Base-by-base conservation (phyloP, 139 green algal genomes). In the Chlorella sp. region DNA sequence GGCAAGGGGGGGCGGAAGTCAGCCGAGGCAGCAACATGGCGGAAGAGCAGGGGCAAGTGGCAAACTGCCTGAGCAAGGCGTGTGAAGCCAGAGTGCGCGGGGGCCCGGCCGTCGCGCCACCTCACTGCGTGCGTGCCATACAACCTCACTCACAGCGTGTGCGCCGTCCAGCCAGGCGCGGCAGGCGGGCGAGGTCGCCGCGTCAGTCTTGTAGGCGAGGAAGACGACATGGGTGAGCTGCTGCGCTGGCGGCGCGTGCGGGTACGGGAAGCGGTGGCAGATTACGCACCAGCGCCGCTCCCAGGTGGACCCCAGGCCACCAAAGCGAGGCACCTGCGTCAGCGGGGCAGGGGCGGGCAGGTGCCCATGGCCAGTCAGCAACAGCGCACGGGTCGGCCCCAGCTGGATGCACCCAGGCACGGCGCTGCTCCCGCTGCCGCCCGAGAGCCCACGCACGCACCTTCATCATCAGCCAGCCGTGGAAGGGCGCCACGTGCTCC, bases 401-500 rank as follows among this genome's bases (percentile, higher is more conserved):
- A n/a, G 38, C 6, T n/a, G 56, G 9, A 2, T 21, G 11, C n/a
- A 29, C 3, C 29, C n/a, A 40, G 11, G 53, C 53, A n/a, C n/a
- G n/a, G n/a, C n/a, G n/a, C n/a, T n/a, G n/a, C n/a, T n/a, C n/a
- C n/a, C n/a, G n/a, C n/a, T n/a, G n/a, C n/a, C n/a, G n/a, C n/a
- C n/a, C n/a, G 21, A 2, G 27, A 36, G 53, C 23, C 8, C 53
- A 2, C 53, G 15, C 5, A 27, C 55, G 12, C 8, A 83, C 82
- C 74, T 89, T 89, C 41, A 82, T 25, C 8, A 46, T n/a, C 53
- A 89, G 77, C 74, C 67, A 82, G 48, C 82, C 74, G n/a, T 33
- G 21, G 42, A 78, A 88, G 15, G 56, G 42, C 1, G 84, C 66
- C 19, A 71, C 48, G 21, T 61, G 53, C 75, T 89, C 83, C 62